Conservation (phyloP, 73 alveolate species). For the Tetrahymena borealis region DNA sequence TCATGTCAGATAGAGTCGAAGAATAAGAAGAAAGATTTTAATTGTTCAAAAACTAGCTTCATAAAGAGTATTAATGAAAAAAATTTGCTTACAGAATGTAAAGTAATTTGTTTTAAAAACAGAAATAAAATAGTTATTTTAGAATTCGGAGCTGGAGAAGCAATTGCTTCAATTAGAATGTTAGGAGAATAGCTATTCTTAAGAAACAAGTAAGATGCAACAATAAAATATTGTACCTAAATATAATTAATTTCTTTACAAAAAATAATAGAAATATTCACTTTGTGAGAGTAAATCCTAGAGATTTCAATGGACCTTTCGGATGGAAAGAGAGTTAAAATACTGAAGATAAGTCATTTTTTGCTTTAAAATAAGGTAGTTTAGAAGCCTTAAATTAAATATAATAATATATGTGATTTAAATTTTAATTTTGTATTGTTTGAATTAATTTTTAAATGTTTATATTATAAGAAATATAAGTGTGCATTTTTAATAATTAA, state of each 20-base stretch:
- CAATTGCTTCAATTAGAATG: constrained; percentile 45
- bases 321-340: neutral
- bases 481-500: too few species aligned
- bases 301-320: neutral
- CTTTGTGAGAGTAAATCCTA: constrained; percentile 7
- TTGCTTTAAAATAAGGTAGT: neutral
- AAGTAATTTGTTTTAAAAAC: neutral
- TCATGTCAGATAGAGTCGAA: constrained; percentile 19
- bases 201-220: neutral
- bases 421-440: too few species aligned
- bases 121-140: constrained; percentile 6
- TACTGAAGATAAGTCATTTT: neutral
- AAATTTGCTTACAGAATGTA: neutral
- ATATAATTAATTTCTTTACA: neutral
- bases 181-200: constrained; percentile 33
- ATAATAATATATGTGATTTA: neutral
- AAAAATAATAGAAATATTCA: neutral
- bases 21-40: constrained; percentile 10
- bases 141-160: constrained; percentile 72
- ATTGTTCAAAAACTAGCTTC: neutral
- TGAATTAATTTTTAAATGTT: too few species aligned
- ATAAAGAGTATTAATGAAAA: neutral
- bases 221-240: neutral
- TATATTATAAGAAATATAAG: too few species aligned
- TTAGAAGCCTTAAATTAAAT: neutral